Conservation (phyloP, 2,329 filamentous ascomycete genomes). For the Pezicula radicicola region DNA sequence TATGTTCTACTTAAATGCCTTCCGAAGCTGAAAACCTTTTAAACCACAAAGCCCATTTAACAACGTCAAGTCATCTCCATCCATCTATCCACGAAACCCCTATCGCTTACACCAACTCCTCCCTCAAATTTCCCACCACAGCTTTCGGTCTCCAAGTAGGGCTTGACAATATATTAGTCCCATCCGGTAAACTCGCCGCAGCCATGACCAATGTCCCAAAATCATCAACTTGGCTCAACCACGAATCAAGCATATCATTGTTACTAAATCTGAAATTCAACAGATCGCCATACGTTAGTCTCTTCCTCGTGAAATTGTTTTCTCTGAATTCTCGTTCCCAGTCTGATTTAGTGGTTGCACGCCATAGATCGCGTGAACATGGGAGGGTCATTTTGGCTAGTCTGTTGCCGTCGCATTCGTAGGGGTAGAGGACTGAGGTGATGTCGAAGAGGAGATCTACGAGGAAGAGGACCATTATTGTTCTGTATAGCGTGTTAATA, state of each 20-base stretch:
- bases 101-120: too few species aligned
- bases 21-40: too few species aligned
- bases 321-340: constrained; percentile 10
- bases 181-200: constrained; percentile 1
- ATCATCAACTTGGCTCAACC: constrained; percentile 12
- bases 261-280: constrained; percentile 1
- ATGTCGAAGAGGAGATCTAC: constrained; percentile 12
- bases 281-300: constrained; percentile 11
- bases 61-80: too few species aligned
- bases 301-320: background rate
- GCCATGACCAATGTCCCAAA: constrained; percentile 13
- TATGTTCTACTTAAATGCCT: too few species aligned
- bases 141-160: too few species aligned
- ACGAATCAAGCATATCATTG: constrained; percentile 9
- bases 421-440: background rate
- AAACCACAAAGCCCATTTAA: too few species aligned
- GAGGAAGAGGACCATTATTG: constrained; percentile 11
- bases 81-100: too few species aligned
- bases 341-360: constrained; percentile 3
- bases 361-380: constrained; percentile 11
- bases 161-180: too few species aligned
- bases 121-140: too few species aligned
- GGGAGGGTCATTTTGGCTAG: constrained; percentile 8
- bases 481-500: constrained; percentile 1
- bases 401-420: constrained; percentile 5